Percentiles rank a stretch among this genome's conserved stretches.
phyloP scores from a whole-genome alignment of 2,329 filamentous ascomycete species.

The Ceratocystis colombiana region DNA sequence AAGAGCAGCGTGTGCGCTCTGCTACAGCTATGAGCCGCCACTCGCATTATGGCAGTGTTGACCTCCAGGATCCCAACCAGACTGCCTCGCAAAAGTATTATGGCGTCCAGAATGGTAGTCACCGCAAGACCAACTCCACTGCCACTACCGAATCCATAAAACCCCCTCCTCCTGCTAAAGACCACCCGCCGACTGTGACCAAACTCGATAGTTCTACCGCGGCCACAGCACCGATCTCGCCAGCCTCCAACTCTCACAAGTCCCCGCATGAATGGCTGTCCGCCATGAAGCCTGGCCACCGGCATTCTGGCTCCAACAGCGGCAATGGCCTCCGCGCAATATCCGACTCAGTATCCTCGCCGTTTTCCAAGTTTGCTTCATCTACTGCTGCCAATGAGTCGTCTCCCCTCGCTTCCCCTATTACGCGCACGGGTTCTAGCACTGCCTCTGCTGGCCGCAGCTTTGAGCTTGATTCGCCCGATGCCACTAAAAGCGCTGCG shows the following conservation, averaged over 20 bases:
- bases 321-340: constrained; percentile 58
- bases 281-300: constrained; percentile 38
- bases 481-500: constrained; percentile 44
- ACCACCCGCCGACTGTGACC: constrained; percentile 49
- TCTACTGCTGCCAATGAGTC: constrained; percentile 40
- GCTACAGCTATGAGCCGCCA: constrained; percentile 59
- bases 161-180: constrained; percentile 44
- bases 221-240: constrained; percentile 36
- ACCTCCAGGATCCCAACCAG: constrained; percentile 51
- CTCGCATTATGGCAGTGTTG: constrained; percentile 67
- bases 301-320: constrained; percentile 33
- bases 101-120: constrained; percentile 37
- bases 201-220: constrained; percentile 44
- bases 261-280: constrained; percentile 49
- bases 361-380: constrained; percentile 42
- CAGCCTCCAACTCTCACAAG: constrained; percentile 38
- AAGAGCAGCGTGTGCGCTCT: constrained; percentile 59
- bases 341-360: constrained; percentile 49
- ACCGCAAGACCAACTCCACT: constrained; percentile 53
- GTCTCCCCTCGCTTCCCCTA: constrained; percentile 45
- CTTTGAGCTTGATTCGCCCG: constrained; percentile 69
- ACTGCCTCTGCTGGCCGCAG: constrained; percentile 56
- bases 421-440: constrained; percentile 66
- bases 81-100: constrained; percentile 63
- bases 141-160: constrained; percentile 46